These are phyloP conservation scores for Cornus suecica DNA, from an alignment of 148 eudicot species.

Conservation along the genomic window DNA sequence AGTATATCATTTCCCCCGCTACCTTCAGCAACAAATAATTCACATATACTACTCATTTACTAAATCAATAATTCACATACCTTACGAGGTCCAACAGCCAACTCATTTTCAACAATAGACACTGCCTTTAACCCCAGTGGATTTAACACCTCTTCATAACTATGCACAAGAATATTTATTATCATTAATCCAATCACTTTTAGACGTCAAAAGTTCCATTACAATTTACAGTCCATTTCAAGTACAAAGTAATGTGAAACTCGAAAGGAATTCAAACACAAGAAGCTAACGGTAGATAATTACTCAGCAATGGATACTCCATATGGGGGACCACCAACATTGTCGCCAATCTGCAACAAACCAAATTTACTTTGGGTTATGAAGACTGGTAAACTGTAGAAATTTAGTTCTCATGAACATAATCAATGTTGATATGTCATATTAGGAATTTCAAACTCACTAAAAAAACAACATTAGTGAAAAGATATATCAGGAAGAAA, in stretches of 20 bases:
- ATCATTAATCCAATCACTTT: background rate
- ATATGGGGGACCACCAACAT: conserved; percentile 81
- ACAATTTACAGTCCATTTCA: no score
- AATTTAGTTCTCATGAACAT: no score
- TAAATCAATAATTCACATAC: conserved; percentile 22
- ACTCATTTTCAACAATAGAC: conserved; percentile 55
- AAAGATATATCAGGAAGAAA: no score
- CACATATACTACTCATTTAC: background rate
- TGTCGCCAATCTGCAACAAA: conserved; percentile 58
- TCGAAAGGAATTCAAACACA: background rate
- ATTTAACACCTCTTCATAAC: conserved; percentile 66
- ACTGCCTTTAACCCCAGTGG: conserved; percentile 60
- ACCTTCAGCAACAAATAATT: no score
- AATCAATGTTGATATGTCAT: no score
- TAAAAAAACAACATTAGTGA: no score
- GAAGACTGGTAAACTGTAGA: background rate
- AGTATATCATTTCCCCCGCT: no score
- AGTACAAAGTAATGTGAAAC: background rate
- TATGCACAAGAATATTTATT: conserved; percentile 15
- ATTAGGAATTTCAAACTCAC: no score
- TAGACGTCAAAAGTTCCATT: no score
- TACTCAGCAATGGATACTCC: conserved; percentile 58
- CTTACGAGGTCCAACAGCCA: conserved; percentile 62
- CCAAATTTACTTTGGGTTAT: background rate
- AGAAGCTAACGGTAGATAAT: conserved; percentile 5